Base-by-base conservation (phyloP, 495 filamentous ascomycete species). In the Neurospora sp. region DNA sequence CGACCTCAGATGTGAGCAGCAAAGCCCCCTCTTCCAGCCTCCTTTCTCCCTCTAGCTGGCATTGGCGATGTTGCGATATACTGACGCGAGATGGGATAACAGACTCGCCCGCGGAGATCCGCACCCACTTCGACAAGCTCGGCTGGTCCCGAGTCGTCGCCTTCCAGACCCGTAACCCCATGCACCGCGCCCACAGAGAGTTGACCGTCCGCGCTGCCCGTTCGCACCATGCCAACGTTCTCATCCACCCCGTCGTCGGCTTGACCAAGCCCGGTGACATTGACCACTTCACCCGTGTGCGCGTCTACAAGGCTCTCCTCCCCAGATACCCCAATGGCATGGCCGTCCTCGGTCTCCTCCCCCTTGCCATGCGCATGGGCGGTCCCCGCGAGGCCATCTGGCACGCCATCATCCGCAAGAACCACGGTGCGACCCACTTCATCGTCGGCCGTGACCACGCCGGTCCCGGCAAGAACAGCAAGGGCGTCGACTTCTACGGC, bases 371-470 rank as follows among this genome's bases (percentile, higher is more conserved):
- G 96, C 92, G 96, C 79, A 99, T 99, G 96, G 96, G 94, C 77
- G 96, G 96, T 76, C 96, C 96, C 69, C 92, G 96, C 76, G 96
- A 99, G 87, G 96, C 96, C 75, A 94, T 99, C 85, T 99, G 96
- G 96, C 96, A 99, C 87, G 96, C 96, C 75, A 98, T 99, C 79
- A 99, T 99, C 88, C 94, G 96, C 78, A 99, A 98, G 89, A 99
- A 99, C 84, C 94, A 97, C 85, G 96, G 96, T 75, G 94, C 95
- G 44, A 98, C 96, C 16, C 96, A 99, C 88, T 99, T 99, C 89
- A 99, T 99, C 78, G 94, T 99, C 72, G 96, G 96, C 38, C 93
- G 96, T 83, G 96, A 99, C 82, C 96, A 99, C 82, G 96, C 96
- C 76, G 96, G 96, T 71, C 96, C 96, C 38, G 96, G 96, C 76